phyloP scores from a whole-genome alignment of 208 protist species.

The Trypanosoma platydactyli region DNA sequence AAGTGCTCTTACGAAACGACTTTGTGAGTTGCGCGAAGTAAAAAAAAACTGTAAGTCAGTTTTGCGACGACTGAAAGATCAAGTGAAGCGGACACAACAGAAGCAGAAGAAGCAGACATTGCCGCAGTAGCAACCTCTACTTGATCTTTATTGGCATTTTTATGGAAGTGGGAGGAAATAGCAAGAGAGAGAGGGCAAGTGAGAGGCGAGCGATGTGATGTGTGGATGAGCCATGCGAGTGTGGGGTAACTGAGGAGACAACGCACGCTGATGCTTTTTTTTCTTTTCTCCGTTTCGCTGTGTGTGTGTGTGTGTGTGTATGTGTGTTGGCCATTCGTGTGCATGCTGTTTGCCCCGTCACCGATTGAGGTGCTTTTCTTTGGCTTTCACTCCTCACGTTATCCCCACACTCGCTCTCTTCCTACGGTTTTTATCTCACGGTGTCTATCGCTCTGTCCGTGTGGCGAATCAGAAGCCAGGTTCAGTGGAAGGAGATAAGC shows the following conservation, averaged over 20 bases:
- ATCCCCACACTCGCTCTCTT: too few species aligned
- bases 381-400: too few species aligned
- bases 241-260: neutral
- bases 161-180: neutral
- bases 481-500: too few species aligned
- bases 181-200: neutral
- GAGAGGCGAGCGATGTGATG: neutral
- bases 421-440: too few species aligned
- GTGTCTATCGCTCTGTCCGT: too few species aligned
- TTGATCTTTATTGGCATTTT: neutral
- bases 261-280: neutral
- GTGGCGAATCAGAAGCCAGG: too few species aligned
- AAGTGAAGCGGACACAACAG: conserved; percentile 8
- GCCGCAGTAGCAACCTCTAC: neutral
- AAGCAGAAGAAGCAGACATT: neutral
- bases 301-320: too few species aligned
- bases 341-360: too few species aligned
- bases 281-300: neutral
- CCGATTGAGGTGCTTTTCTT: too few species aligned
- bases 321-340: too few species aligned
- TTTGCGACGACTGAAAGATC: conserved; percentile 9
- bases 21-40: conserved; percentile 8
- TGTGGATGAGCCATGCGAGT: neutral
- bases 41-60: conserved; percentile 2
- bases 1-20: neutral